Conservation (phyloP, 768 basidiomycete species). For the Lentinula detonsa region DNA sequence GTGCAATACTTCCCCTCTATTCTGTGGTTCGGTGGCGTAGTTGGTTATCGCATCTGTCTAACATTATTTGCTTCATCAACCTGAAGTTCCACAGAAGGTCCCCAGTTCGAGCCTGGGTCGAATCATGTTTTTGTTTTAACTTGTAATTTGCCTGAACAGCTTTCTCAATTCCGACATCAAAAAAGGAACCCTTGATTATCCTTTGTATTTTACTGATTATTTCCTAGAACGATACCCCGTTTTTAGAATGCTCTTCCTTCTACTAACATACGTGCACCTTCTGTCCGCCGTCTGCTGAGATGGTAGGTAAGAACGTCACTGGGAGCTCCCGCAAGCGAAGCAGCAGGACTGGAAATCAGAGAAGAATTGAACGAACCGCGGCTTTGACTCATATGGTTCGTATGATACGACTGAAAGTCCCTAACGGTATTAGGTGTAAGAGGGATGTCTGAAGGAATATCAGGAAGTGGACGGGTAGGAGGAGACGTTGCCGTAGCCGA, state of each 20-base stretch:
- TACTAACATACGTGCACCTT: not conserved
- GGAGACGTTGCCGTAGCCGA: not conserved
- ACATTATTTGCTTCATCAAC: conserved; percentile 25
- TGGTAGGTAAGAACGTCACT: not conserved
- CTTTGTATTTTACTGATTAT: too few relatives aligned
- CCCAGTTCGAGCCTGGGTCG: too few relatives aligned
- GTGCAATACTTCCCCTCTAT: too few relatives aligned
- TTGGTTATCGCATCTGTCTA: conserved; percentile 83
- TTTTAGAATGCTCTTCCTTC: not conserved
- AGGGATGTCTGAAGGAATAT: not conserved
- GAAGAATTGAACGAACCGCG: not conserved
- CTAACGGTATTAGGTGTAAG: not conserved
- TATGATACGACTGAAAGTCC: not conserved
- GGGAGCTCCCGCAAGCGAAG: not conserved
- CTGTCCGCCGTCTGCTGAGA: not conserved
- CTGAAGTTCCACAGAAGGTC: too few relatives aligned
- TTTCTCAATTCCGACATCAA: too few relatives aligned
- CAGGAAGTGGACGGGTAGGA: not conserved
- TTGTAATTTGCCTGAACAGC: too few relatives aligned
- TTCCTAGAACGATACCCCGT: not conserved
- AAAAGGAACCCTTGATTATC: too few relatives aligned
- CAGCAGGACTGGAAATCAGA: not conserved
- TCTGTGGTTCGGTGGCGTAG: conserved; percentile 53
- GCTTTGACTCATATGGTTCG: not conserved
- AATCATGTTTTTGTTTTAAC: too few relatives aligned